Conservation (phyloP, 2,329 filamentous ascomycete genomes). For the Xylariaceae sp. region DNA sequence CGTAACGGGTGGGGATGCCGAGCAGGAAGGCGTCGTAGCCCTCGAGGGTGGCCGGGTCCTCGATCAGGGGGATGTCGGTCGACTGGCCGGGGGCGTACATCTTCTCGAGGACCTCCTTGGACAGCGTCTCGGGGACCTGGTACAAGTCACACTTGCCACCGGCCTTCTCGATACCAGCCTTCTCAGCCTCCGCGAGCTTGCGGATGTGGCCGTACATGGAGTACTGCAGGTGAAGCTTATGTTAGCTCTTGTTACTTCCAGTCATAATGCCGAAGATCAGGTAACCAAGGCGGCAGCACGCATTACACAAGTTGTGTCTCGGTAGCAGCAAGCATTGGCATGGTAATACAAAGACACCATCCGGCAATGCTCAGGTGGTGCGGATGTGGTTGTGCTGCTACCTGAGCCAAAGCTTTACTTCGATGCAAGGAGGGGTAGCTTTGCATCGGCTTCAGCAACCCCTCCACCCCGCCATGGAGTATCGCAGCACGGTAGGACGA, state of each 20-base stretch:
- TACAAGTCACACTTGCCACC: slow-evolving; percentile 78
- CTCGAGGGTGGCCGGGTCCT: slow-evolving; percentile 56
- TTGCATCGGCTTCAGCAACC: neutral
- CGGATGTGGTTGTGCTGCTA: no score
- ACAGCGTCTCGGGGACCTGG: slow-evolving; percentile 87
- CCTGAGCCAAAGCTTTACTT: neutral
- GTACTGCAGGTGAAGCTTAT: slow-evolving; percentile 53
- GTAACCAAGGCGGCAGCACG: neutral
- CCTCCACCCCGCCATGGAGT: neutral
- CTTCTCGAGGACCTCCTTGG: slow-evolving; percentile 77
- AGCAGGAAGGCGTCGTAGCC: slow-evolving; percentile 85
- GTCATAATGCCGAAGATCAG: neutral
- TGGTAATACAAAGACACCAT: no score
- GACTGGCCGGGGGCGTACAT: slow-evolving; percentile 85
- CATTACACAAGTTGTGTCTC: neutral
- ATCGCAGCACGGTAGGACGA: neutral
- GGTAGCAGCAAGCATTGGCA: no score
- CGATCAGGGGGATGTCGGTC: slow-evolving; percentile 59
- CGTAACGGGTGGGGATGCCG: slow-evolving; percentile 92
- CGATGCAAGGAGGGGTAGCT: neutral
- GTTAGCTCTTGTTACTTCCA: slow-evolving; percentile 9
- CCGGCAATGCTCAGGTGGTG: no score
- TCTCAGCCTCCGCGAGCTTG: slow-evolving; percentile 81
- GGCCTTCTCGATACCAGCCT: slow-evolving; percentile 81
- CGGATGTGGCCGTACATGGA: slow-evolving; percentile 91